Evolutionary conservation across 306 rosid genomes (phyloP).

Genomic region (Myrica gale): DNA sequence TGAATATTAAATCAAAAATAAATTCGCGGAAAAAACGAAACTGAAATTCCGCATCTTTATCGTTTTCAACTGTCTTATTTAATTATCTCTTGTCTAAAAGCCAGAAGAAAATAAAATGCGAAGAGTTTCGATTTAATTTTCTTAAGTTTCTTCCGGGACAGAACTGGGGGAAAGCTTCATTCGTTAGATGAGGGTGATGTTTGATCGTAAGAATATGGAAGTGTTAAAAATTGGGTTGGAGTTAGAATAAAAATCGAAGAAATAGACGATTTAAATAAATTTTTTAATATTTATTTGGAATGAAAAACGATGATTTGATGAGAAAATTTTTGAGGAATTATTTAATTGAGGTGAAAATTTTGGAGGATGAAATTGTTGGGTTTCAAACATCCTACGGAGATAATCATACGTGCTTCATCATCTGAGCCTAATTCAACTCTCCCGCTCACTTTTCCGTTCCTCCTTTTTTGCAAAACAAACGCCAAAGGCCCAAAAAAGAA

Average conservation of each 20-base stretch:
- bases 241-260: no score
- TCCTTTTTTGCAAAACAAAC: background rate
- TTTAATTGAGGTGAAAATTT: no score
- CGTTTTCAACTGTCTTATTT: slow-evolving; percentile 5
- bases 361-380: no score
- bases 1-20: background rate
- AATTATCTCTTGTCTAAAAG: background rate
- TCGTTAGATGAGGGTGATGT: background rate
- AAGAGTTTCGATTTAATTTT: background rate
- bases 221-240: no score
- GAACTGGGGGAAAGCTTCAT: background rate
- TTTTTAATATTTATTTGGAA: no score
- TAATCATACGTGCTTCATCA: background rate
- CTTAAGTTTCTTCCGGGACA: background rate
- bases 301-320: no score
- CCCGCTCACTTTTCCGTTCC: background rate
- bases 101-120: background rate
- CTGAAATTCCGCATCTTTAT: background rate
- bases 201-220: no score
- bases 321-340: no score
- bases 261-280: no score
- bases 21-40: background rate
- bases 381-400: no score
- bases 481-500: background rate
- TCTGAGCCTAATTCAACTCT: background rate